A percentile compares a stretch with the other conserved stretches of the same genome.
Evolutionary conservation across 1,284 basidiomycete species (phyloP).

Genomic region (Moniliella sp.): DNA sequence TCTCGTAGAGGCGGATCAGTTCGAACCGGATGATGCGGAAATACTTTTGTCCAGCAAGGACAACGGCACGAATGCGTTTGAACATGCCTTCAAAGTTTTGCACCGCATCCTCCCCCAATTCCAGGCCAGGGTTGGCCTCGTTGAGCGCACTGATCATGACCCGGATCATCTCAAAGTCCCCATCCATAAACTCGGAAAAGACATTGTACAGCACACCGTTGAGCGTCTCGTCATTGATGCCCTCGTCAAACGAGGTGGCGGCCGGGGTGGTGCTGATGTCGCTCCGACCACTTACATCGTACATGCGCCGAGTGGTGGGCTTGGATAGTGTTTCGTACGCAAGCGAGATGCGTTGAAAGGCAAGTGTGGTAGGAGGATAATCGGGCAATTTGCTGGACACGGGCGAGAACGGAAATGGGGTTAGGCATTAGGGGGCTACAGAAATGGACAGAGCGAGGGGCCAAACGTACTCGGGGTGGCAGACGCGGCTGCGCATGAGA

Average conservation of each 20-base stretch:
- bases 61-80: slow-evolving; percentile 21
- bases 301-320: slow-evolving; percentile 47
- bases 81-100: slow-evolving; percentile 34
- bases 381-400: slow-evolving; percentile 61
- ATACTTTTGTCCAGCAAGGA: slow-evolving; percentile 49
- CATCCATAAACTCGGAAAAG: slow-evolving; percentile 59
- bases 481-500: slow-evolving; percentile 49
- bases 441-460: too few relatives aligned
- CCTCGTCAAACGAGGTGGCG: not conserved
- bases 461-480: slow-evolving; percentile 76
- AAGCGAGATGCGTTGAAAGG: slow-evolving; percentile 62
- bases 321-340: slow-evolving; percentile 59
- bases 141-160: slow-evolving; percentile 42
- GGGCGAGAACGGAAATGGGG: too few relatives aligned
- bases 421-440: too few relatives aligned
- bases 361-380: slow-evolving; percentile 50
- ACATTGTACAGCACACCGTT: slow-evolving; percentile 50
- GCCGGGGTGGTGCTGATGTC: slow-evolving; percentile 7
- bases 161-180: slow-evolving; percentile 57
- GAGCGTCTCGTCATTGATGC: slow-evolving; percentile 47
- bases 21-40: slow-evolving; percentile 52
- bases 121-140: slow-evolving; percentile 27
- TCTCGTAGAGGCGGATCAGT: slow-evolving; percentile 51
- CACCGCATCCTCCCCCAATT: slow-evolving; percentile 32
- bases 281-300: slow-evolving; percentile 40